Base-by-base conservation (phyloP, 1,284 basidiomycete species). In the Melampsora larici-populina region DNA sequence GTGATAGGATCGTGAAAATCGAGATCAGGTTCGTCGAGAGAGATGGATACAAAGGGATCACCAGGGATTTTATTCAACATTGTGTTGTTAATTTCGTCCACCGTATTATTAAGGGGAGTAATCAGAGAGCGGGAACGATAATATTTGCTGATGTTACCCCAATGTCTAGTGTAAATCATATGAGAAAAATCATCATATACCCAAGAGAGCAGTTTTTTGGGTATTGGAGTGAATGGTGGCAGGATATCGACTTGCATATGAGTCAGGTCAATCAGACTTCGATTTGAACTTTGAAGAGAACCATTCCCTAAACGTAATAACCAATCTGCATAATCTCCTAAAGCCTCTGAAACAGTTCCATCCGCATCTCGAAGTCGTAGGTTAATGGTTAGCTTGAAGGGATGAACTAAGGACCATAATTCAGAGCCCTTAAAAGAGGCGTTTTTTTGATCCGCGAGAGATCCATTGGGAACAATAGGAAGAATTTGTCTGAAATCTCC, bases 401-500 rank as follows among this genome's bases (percentile, higher is more conserved):
- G 9, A 7, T 66, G 24, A 7, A 68, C 43, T 24, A 49, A 29
- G 6, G 11, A 24, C 66, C 66, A 68, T 5, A 68, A 21, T 0
- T 0, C 0, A 3, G 66, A 68, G 46, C 51, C 51, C 17, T 43
- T 18, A 3, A 68, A 29, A 17, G 46, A 68, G 1, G 43, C 24
- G 4, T 68, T 49, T 5, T n/a, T 31, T 43, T 68, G 66, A 6
- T 43, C 26, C 3, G 24, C 17, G 24, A 67, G 13, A 46, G 40
- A 43, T 11, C 31, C 65, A 1, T 33, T 5, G 24, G 46, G 29
- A 11, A 67, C 48, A n/a, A 67, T 46, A 13, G 65, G 65, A 5
- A 67, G 40, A 24, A 43, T 67, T 46, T 67, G 65, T 11, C 65
- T 3, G 26, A 67, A 67, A 24, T 67, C 65, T 1, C 65, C 65